These are phyloP conservation scores for Brassica rapa DNA, from an alignment of 345 rosid species.

Conservation along the genomic window DNA sequence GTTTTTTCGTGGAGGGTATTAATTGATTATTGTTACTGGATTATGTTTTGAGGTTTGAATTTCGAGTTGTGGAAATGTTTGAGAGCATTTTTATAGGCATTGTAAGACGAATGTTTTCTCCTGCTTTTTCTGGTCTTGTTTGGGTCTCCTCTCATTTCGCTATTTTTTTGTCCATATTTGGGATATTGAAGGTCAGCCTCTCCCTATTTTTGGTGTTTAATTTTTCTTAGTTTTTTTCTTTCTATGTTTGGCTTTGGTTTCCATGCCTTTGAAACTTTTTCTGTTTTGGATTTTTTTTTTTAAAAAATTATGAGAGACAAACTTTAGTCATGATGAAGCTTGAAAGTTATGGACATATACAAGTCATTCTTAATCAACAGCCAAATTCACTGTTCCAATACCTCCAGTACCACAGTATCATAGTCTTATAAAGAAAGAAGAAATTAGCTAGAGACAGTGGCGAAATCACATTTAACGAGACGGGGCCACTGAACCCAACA, in stretches of 20 bases:
- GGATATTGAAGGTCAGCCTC: background rate
- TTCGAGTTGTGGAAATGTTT: conserved; percentile 33
- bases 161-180: background rate
- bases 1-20: conserved; percentile 13
- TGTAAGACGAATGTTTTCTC: background rate
- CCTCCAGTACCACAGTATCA: background rate
- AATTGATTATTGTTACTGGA: conserved; percentile 15
- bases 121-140: background rate
- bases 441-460: background rate
- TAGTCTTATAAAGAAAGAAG: background rate
- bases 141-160: background rate
- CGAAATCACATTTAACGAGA: too few relatives aligned
- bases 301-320: background rate
- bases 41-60: conserved; percentile 34
- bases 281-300: background rate
- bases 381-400: background rate
- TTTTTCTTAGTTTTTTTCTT: background rate
- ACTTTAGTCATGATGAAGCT: background rate
- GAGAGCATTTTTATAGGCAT: background rate
- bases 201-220: background rate
- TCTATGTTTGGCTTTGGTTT: background rate
- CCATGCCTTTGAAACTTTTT: background rate
- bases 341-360: background rate
- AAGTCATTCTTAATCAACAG: background rate
- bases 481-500: too few relatives aligned